phyloP scores from a whole-genome alignment of 2,329 filamentous ascomycete genomes.

The Calonectria crousiana region DNA sequence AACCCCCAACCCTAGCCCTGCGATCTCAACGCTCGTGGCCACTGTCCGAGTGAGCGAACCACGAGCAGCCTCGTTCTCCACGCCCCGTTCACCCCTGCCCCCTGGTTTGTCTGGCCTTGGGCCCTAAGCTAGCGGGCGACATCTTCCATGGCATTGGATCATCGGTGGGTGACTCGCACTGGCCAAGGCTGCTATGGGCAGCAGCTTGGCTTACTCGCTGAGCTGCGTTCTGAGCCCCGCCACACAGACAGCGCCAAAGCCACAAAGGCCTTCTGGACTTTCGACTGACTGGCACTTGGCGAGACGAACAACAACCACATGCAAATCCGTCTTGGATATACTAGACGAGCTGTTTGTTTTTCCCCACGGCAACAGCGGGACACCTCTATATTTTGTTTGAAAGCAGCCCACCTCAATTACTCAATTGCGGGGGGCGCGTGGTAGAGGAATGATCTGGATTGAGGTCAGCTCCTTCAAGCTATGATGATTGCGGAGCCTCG shows the following conservation, averaged over 20 bases:
- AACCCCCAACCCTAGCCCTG: slow-evolving; percentile 18
- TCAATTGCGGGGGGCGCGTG: not conserved
- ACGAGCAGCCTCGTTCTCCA: slow-evolving; percentile 2
- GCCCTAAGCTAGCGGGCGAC: slow-evolving; percentile 7
- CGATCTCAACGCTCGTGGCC: slow-evolving; percentile 35
- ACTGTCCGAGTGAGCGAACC: slow-evolving; percentile 29
- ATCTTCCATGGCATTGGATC: slow-evolving; percentile 9
- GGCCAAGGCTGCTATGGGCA: slow-evolving; percentile 8
- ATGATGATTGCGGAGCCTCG: not conserved
- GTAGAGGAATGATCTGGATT: not conserved
- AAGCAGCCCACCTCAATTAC: not conserved
- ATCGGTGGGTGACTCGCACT: slow-evolving; percentile 11
- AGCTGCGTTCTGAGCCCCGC: slow-evolving; percentile 17
- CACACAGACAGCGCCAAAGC: slow-evolving; percentile 18
- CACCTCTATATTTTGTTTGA: not conserved
- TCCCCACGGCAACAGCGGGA: slow-evolving; percentile 16
- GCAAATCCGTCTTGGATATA: not conserved
- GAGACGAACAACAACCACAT: slow-evolving; percentile 20
- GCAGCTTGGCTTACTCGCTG: slow-evolving; percentile 4
- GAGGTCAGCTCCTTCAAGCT: not conserved
- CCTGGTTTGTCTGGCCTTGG: slow-evolving; percentile 13
- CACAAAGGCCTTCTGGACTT: slow-evolving; percentile 10
- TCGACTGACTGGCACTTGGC: slow-evolving; percentile 9
- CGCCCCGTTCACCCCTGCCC: slow-evolving; percentile 18
- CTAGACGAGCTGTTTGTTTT: not conserved